Evolutionary conservation across 345 rosid genomes (phyloP), one percentile per base, ranked within the genome.

Genomic region (Mercurialis annua): DNA sequence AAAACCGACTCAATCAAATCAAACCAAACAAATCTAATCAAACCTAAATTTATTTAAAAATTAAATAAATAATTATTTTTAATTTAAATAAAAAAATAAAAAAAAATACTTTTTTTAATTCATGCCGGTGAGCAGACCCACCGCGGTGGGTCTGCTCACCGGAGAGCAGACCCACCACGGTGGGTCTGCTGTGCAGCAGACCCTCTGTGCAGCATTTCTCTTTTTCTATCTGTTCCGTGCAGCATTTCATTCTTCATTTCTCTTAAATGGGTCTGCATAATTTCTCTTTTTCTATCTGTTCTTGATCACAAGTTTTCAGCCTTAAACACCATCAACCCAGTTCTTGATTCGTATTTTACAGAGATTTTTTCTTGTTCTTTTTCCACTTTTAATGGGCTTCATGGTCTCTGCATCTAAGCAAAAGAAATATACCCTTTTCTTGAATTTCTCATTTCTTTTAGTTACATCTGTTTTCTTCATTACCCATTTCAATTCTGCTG

Each of bases 371-470:
- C 71, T 60, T 47, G 4, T 36, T 9, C 40, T 36, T 36, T 36
- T 36, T 36, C n/a, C n/a, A n/a, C n/a, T 36, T 36, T 43, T 52
- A 18, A 79, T 80, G 83, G 83, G 69, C 56, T 34, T 53, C 43
- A 27, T 52, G 49, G 59, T 64, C 43, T 75, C 64, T 70, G 2
- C 33, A 24, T 61, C 67, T 26, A 58, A 12, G 29, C 40, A 20
- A 24, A 72, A 75, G 50, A 71, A 69, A 23, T 77, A 52, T 59
- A 14, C 66, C 20, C 53, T 77, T 59, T 75, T 79, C 80, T 70
- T 81, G 70, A 85, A 75, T 68, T 10, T 82, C 80, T 83, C 81
- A 12, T 66, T 83, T 65, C 59, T 84, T 52, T 34, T 73, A 0
- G 53, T 80, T 73, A 78, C 78, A n/a, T 79, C 59, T 65, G 62